A percentile compares a stretch with the other conserved stretches of the same genome.
These are phyloP conservation scores for Epipyxis sp. DNA, from an alignment of 108 stramenopile genomes.

Conservation along the genomic window DNA sequence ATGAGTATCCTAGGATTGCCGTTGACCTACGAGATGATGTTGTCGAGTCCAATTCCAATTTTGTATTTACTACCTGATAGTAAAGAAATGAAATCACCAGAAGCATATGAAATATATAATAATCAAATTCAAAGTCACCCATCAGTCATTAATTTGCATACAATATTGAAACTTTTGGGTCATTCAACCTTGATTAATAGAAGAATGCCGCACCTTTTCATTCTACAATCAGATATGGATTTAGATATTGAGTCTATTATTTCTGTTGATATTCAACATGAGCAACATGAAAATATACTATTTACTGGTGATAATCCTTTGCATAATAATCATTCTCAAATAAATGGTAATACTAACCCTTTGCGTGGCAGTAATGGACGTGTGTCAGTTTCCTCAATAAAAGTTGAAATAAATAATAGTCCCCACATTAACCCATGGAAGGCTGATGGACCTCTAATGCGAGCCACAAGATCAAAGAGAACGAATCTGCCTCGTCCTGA, in stretches of 20 bases:
- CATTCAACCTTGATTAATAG: background rate
- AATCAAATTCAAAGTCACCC: background rate
- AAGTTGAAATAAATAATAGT: too few relatives aligned
- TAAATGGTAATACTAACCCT: background rate
- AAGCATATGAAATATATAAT: too few relatives aligned
- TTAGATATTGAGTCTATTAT: background rate
- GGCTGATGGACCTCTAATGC: background rate
- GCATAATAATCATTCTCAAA: background rate
- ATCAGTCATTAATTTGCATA: too few relatives aligned
- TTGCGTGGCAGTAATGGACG: background rate
- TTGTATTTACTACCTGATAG: too few relatives aligned
- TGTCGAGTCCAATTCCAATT: too few relatives aligned
- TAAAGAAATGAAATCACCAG: too few relatives aligned
- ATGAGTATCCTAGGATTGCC: background rate
- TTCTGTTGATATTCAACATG: background rate
- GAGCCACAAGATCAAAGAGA: background rate
- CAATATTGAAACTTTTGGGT: background rate
- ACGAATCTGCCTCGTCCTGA: background rate
- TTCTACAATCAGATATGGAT: too few relatives aligned
- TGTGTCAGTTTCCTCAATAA: background rate
- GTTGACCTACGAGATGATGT: too few relatives aligned
- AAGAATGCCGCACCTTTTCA: too few relatives aligned
- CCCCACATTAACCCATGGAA: background rate
- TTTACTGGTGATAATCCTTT: too few relatives aligned
- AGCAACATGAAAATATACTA: too few relatives aligned